These are phyloP conservation scores for Xylaria sp. DNA, from an alignment of 2,329 filamentous ascomycete species.

Conservation along the genomic window DNA sequence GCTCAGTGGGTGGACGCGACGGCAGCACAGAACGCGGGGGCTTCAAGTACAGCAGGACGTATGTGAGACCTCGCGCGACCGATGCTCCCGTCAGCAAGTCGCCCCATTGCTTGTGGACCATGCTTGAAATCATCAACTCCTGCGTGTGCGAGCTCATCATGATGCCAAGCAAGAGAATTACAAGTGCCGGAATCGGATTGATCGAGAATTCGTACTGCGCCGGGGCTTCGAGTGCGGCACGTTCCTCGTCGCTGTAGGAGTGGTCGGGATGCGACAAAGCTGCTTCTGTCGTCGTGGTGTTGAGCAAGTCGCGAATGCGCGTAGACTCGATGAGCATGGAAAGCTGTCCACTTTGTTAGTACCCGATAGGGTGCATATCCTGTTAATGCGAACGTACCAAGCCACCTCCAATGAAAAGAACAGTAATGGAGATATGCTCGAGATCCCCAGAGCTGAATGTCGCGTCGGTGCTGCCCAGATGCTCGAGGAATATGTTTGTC, in stretches of 20 bases:
- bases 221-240: conserved; percentile 51
- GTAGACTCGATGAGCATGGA: conserved; percentile 76
- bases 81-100: conserved; percentile 76
- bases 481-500: conserved; percentile 89
- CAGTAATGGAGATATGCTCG: conserved; percentile 86
- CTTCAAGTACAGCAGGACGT: conserved; percentile 71
- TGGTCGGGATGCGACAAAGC: conserved; percentile 30
- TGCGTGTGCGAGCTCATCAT: conserved; percentile 97
- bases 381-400: conserved; percentile 51
- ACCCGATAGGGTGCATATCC: background rate
- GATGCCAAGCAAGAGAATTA: conserved; percentile 80
- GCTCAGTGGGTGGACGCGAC: conserved; percentile 80
- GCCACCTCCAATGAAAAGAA: conserved; percentile 91
- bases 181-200: conserved; percentile 81
- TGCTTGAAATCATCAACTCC: conserved; percentile 73
- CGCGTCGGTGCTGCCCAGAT: conserved; percentile 66
- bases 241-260: conserved; percentile 41
- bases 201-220: conserved; percentile 67
- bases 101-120: conserved; percentile 94
- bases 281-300: conserved; percentile 43
- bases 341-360: conserved; percentile 21
- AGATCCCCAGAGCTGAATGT: conserved; percentile 74
- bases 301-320: conserved; percentile 61
- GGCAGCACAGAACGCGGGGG: conserved; percentile 77
- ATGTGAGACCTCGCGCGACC: conserved; percentile 71